Percentiles rank a stretch among this genome's conserved stretches.
Conservation (phyloP, 129 eudicot genomes). For the carrot (Daucus carota) region DNA sequence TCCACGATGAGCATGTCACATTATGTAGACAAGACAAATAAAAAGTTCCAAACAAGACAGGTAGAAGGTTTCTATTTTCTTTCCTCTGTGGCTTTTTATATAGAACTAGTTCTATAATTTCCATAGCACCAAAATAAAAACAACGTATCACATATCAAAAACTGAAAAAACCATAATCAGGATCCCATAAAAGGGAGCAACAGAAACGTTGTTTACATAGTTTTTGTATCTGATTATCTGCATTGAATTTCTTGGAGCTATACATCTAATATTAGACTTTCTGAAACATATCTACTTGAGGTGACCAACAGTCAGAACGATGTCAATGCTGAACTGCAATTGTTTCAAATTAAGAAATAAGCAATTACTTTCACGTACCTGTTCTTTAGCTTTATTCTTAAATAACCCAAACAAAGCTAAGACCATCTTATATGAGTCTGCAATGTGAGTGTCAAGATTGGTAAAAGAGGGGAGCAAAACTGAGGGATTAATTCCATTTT, state of each 20-base stretch:
- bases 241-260: neutral
- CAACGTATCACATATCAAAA: neutral
- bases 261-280: neutral
- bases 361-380: conserved; percentile 35
- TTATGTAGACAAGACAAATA: neutral
- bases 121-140: neutral
- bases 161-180: neutral
- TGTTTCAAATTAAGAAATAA: neutral
- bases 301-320: neutral
- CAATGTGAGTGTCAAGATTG: conserved; percentile 68
- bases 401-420: conserved; percentile 73
- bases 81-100: neutral
- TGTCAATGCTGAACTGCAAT: neutral
- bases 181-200: too few species aligned
- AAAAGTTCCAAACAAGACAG: neutral
- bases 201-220: neutral
- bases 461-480: conserved; percentile 33
- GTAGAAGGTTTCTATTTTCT: neutral
- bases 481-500: conserved; percentile 27
- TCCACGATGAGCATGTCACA: neutral
- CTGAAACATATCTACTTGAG: neutral
- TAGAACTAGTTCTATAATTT: neutral
- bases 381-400: conserved; percentile 78
- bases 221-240: neutral
- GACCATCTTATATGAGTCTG: conserved; percentile 86